Base-by-base conservation (phyloP, 306 rosid species). In the Fragaria nilgerrensis region DNA sequence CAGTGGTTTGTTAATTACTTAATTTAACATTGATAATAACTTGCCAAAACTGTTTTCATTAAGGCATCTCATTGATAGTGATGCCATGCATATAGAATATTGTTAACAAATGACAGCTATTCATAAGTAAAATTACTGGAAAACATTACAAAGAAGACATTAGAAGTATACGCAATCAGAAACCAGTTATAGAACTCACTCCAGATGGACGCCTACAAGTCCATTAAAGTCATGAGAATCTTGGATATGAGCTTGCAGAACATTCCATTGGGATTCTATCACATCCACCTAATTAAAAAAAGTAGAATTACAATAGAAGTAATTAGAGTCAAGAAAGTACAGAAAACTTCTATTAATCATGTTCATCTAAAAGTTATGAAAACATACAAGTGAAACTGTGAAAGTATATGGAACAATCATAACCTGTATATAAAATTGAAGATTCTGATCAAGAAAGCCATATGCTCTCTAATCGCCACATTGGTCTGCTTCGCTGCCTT, bases 371-470 rank as follows among this genome's bases (percentile, higher is more conserved):
- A 74, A 44, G 62, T 15, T 0, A 50, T 68, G 45, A 72, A 47
- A 64, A 32, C 48, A 62, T 65, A 70, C 36, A 50, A 73, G 85
- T 45, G 9, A 75, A 41, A 19, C 58, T 41, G 85, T 45, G 9
- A 75, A 41, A 19, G 63, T 41, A 17, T 25, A 77, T n/a, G 68
- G 68, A 48, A 72, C 64, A 73, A 73, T 56, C 73, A 69, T 67
- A 68, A 95, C 97, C 97, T 95, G 97, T 77, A 95, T 92, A 85
- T 95, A 95, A 86, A 95, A 95, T 81, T 92, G 98, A 83, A 95
- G 98, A 84, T 95, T 85, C 98, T 91, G 82, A 95, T 88, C 84
- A 92, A 85, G 97, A 95, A 95, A 71, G 96, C 97, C 95, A 86
- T 91, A 67, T 89, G 93, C 78, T 93, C 95, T 81, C 96, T 84